Base-by-base conservation (phyloP, 495 filamentous ascomycete species). In the Talaromyces nanjingensis region DNA sequence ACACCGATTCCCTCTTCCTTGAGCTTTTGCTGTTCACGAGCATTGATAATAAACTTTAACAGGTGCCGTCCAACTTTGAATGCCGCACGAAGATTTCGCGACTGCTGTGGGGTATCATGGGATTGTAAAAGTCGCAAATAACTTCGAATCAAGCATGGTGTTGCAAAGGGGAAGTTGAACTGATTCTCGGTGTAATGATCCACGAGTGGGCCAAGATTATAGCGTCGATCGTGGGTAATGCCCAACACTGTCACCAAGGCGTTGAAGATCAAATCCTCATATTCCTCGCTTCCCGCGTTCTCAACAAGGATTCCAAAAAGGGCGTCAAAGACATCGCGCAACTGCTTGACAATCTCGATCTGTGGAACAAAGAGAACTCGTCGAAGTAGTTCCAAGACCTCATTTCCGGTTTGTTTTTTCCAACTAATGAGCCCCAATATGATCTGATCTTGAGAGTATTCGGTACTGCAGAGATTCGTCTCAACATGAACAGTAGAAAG, bases 61-160 rank as follows among this genome's bases (percentile, higher is more conserved):
- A 99, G 84, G 66, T 97, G 91, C 22, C 89, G 83, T 24, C 92
- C 93, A 33, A 99, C 96, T 72, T 99, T 99, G 74, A 98, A 90
- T 0, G 93, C 93, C 24, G 93, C 91, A 14, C 94, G 87, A 56
- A 99, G 83, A 64, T 89, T 90, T 25, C 93, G 82, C 24, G 93
- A 89, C 34, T 86, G 90, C 63, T 93, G 87, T 14, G 87, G 82
- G 68, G 97, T 91, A 6, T 88, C 86, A 2, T 89, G 86, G 54
- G 91, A 89, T 24, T 87, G 83, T 20, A 99, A 76, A 1, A 98
- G 84, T 49, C 93, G 81, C 8, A 88, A 85, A 68, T 96, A 97
- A 65, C 91, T 96, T 65, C 90, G 77, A 42, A 98, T 86, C 49
- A 99, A 82, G 72, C 92, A 97, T n/a, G 91, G 86, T 0, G 91